Evolutionary conservation across 768 basidiomycete species (phyloP), one percentile per base, ranked within the genome.

Genomic region (Tricholoma terreum): DNA sequence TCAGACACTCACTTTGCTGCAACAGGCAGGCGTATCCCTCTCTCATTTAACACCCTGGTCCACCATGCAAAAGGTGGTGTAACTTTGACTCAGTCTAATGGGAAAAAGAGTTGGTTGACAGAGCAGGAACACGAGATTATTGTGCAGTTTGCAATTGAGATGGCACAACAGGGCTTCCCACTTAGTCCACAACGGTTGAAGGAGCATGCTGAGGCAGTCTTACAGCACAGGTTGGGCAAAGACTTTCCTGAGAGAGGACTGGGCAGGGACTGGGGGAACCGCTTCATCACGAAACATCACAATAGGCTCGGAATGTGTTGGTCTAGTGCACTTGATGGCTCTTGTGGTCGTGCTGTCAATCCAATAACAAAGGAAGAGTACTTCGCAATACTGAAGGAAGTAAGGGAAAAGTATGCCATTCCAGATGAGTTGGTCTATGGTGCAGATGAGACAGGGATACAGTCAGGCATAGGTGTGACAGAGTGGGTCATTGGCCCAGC

Each of bases 281-380:
- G 45, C 19, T 58, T 58, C 12, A 21, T 34, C 2, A 45, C 31
- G 8, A 58, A 55, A 33, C 58, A 58, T 22, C 21, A 36, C 7
- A 34, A 54, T 15, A 10, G 51, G 34, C 57, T 77, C 0, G 63
- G 65, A 42, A 64, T 67, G 1, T 68, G 66, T 55, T 76, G 73
- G 73, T 66, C 66, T 40, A 68, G 65, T 34, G 55, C 71, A 1
- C 66, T 78, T 1, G 73, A 71, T 53, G 69, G 55, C 22, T 57
- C 68, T 53, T 56, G 66, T 9, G 73, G 68, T 6, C 45, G 61
- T 6, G 61, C 65, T 11, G 60, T 74, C 10, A 75, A 74, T 58
- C 71, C 69, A 0, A 58, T 55, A 35, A 65, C 61, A 11, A 64
- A 74, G 8, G 58, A 68, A 15, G 50, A 62, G 14, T 75, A 69